A percentile compares a stretch with the other conserved stretches of the same genome.
phyloP scores from a whole-genome alignment of 2,329 filamentous ascomycete genomes.

The Mariannaea sp. region DNA sequence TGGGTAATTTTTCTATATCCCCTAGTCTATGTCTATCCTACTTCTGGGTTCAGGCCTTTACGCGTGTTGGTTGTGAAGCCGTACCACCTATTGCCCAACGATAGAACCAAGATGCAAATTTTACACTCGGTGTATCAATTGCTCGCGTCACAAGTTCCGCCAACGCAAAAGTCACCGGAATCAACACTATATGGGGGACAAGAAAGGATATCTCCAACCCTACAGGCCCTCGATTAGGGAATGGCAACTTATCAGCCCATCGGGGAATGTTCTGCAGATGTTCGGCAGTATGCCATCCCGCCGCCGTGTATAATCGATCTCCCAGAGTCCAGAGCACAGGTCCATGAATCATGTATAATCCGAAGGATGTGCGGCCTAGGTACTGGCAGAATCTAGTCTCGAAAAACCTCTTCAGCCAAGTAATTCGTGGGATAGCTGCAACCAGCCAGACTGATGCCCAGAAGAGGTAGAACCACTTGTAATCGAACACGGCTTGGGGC shows the following conservation, averaged over 20 bases:
- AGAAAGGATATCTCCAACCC: slow-evolving; percentile 66
- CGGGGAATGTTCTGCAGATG: slow-evolving; percentile 56
- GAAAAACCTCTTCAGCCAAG: slow-evolving; percentile 62
- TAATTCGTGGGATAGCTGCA: slow-evolving; percentile 59
- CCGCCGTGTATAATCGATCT: slow-evolving; percentile 66
- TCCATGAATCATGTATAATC: slow-evolving; percentile 68
- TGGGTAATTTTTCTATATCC: too few relatives aligned
- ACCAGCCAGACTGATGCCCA: slow-evolving; percentile 63
- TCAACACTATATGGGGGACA: slow-evolving; percentile 61
- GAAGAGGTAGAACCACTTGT: slow-evolving; percentile 72
- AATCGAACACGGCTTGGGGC: slow-evolving; percentile 67
- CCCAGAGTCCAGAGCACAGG: slow-evolving; percentile 64
- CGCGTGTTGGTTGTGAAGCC: slow-evolving; percentile 21
- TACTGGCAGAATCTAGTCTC: slow-evolving; percentile 64
- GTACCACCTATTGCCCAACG: slow-evolving; percentile 44
- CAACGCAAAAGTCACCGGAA: slow-evolving; percentile 63
- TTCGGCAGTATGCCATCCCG: slow-evolving; percentile 57
- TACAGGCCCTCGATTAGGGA: slow-evolving; percentile 60
- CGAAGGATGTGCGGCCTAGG: slow-evolving; percentile 65
- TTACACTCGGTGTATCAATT: slow-evolving; percentile 65
- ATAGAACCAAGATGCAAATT: slow-evolving; percentile 62
- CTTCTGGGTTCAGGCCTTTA: slow-evolving; percentile 16
- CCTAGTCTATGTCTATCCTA: too few relatives aligned
- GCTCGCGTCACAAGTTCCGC: slow-evolving; percentile 60
- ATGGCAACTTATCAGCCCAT: slow-evolving; percentile 61